Evolutionary conservation across 2,329 filamentous ascomycete species (phyloP).

Genomic region (Fusarium bactridioides): DNA sequence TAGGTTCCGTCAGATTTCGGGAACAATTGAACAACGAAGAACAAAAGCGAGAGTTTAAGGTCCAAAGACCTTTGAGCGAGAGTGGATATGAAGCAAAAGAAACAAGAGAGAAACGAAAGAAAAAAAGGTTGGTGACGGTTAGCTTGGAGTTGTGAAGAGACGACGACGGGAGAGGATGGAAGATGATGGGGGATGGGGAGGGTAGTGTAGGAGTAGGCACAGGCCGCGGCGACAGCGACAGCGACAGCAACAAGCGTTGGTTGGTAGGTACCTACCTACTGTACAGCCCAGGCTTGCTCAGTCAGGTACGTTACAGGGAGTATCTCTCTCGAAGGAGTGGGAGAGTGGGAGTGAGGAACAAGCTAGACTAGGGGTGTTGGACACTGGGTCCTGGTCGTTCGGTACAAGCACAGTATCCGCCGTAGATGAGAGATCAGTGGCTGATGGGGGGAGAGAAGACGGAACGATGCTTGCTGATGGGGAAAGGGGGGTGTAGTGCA

Average conservation of each 20-base stretch:
- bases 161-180: conserved; percentile 13
- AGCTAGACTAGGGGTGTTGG: conserved; percentile 30
- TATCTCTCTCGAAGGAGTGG: neutral
- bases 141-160: conserved; percentile 31
- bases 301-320: neutral
- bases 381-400: conserved; percentile 8
- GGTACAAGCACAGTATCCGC: neutral
- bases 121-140: conserved; percentile 17
- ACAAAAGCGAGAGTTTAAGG: conserved; percentile 34
- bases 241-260: neutral
- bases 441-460: conserved; percentile 12
- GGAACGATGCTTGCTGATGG: conserved; percentile 11
- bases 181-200: conserved; percentile 27
- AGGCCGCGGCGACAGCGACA: conserved; percentile 6
- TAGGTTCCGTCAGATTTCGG: conserved; percentile 8
- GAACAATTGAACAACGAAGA: conserved; percentile 28
- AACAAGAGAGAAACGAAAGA: conserved; percentile 17
- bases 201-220: conserved; percentile 32
- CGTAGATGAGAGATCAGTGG: conserved; percentile 15
- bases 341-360: neutral
- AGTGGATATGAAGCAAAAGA: conserved; percentile 27
- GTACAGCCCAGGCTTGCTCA: neutral
- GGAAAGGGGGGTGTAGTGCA: conserved; percentile 17
- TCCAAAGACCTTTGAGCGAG: conserved; percentile 31
- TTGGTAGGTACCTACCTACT: neutral